Percentiles rank a stretch among this genome's conserved stretches.
These are phyloP conservation scores for Colletotrichum falcatum DNA, from an alignment of 2,329 filamentous ascomycete genomes.

Conservation along the genomic window DNA sequence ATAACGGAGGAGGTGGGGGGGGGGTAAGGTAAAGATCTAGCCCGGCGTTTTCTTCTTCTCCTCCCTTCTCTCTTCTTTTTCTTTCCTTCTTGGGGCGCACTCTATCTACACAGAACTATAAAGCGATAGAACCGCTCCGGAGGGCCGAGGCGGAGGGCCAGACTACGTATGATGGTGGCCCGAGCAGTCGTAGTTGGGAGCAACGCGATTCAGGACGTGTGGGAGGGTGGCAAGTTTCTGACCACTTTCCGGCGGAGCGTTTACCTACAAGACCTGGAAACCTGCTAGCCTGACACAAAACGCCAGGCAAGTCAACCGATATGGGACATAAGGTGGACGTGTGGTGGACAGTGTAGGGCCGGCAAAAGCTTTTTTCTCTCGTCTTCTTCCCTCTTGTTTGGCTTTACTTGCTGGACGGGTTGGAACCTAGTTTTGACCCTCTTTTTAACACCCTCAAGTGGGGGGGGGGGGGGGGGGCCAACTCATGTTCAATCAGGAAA, in stretches of 20 bases:
- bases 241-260: conserved; percentile 30
- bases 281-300: conserved; percentile 29
- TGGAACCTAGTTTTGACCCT: no score
- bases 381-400: no score
- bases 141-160: no score
- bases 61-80: no score
- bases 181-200: conserved; percentile 2
- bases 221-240: not conserved
- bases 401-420: not conserved
- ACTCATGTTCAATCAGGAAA: no score
- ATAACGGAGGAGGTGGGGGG: not conserved
- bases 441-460: not conserved
- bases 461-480: no score
- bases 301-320: conserved; percentile 8
- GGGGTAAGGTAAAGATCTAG: not conserved
- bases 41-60: not conserved
- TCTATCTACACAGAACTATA: not conserved
- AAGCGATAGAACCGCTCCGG: not conserved
- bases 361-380: conserved; percentile 9
- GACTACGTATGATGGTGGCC: not conserved
- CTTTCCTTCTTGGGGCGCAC: not conserved
- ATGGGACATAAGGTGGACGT: conserved; percentile 2
- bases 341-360: not conserved
- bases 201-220: not conserved
- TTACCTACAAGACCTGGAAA: conserved; percentile 29